A percentile compares a stretch with the other conserved stretches of the same genome.
These are phyloP conservation scores for Apiospora koreana DNA, from an alignment of 2,329 filamentous ascomycete species.

Conservation along the genomic window DNA sequence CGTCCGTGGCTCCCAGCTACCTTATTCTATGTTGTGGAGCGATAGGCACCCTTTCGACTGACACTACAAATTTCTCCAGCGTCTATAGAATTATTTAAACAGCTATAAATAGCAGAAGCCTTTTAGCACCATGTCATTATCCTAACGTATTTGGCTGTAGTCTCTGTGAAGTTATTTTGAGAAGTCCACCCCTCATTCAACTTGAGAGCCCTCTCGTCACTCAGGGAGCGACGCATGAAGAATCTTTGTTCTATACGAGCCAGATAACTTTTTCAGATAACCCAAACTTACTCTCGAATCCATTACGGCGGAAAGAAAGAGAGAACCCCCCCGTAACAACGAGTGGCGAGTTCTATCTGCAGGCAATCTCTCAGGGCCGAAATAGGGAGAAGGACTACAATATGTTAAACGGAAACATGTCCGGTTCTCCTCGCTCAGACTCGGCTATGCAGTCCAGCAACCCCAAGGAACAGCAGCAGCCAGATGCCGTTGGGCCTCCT, in stretches of 20 bases:
- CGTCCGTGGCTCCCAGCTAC: neutral
- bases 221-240: no score
- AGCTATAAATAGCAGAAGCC: neutral
- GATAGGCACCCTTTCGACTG: neutral
- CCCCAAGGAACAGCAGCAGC: neutral
- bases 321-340: no score
- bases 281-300: neutral
- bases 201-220: neutral
- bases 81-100: neutral
- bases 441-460: neutral
- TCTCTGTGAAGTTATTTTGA: neutral
- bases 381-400: neutral
- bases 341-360: neutral
- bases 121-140: neutral
- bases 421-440: neutral
- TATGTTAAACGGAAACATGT: neutral
- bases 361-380: neutral
- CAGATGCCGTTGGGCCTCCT: neutral
- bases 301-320: neutral
- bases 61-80: neutral
- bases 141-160: neutral
- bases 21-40: neutral
- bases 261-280: no score
- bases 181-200: neutral
- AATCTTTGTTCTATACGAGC: no score